Evolutionary conservation across 1,139 yeast species (phyloP).

Genomic region (Arxiozyma slooffiae): DNA sequence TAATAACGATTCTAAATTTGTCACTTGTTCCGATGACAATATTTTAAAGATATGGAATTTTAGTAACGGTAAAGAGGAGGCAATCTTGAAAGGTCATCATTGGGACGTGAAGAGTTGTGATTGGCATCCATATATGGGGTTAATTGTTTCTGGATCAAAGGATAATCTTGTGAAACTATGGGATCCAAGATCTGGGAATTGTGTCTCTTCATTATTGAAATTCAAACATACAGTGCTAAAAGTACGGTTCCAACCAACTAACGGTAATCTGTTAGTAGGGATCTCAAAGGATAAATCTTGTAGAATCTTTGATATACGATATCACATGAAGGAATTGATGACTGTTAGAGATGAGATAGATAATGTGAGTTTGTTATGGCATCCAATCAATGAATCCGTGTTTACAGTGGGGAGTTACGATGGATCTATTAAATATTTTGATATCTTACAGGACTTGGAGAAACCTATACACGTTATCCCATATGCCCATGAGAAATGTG

Average conservation of each 20-base stretch:
- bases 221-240: conserved; percentile 88
- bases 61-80: conserved; percentile 78
- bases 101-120: conserved; percentile 98
- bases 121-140: conserved; percentile 88
- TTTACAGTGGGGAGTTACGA: conserved; percentile 83
- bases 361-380: conserved; percentile 82
- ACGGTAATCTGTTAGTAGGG: conserved; percentile 62
- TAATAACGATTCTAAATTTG: conserved; percentile 82
- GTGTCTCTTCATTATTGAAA: conserved; percentile 76
- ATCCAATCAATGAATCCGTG: conserved; percentile 74
- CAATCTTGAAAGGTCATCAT: conserved; percentile 79
- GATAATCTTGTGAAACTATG: conserved; percentile 87
- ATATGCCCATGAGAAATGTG: conserved; percentile 88
- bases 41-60: conserved; percentile 89
- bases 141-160: conserved; percentile 81
- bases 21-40: conserved; percentile 88
- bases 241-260: conserved; percentile 58
- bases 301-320: conserved; percentile 72
- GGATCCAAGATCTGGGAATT: conserved; percentile 80
- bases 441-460: conserved; percentile 42
- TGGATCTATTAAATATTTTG: conserved; percentile 75
- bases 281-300: conserved; percentile 84
- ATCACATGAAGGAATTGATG: conserved; percentile 63
- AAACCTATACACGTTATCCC: conserved; percentile 64
- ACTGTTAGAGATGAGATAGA: conserved; percentile 78